Base-by-base conservation (phyloP, 108 stramenopile species). In the Schizochytrium sp. region DNA sequence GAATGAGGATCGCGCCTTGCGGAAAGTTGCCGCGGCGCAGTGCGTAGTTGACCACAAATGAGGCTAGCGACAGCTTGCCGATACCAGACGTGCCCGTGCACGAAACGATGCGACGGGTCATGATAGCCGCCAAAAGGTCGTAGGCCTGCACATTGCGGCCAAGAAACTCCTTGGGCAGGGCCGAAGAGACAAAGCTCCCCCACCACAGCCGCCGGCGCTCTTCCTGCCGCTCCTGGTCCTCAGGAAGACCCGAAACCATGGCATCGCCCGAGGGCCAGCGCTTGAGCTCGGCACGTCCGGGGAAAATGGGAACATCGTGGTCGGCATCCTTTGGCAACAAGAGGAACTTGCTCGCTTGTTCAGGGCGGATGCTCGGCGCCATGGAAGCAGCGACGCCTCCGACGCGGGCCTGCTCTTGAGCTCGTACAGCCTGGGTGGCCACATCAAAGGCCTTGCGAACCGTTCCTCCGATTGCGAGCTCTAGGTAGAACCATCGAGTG, bases 111-210 rank as follows among this genome's bases (percentile, higher is more conserved):
- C 95, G 90, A 48, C 93, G 88, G 16, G 44, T 90, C 5, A 95
- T 87, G 43, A 96, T 43, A 16, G 91, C 89, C 28, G 92, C 89
- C 53, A 97, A 87, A 21, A 96, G 72, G 45, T 92, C 90, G 87
- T 95, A 95, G 92, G 96, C 94, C 45, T 96, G 94, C 51, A 95
- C 93, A 88, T 97, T 96, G 29, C 96, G 87, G 10, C 96, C 96
- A 44, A 95, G 43, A 90, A 96, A 97, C 43, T 94, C 95, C 57
- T 96, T 93, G 2, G 96, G 96, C 53, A 95, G 94, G n/a, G 92
- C 87, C 58, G 96, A 96, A 6, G 95, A 93, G 29, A 87, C 88
- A 29, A 58, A 88, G 88, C 88, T 87, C 19, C 43, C 25, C 45
- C 58, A 23, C 60, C 72, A 87, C 23, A 57, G 76, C 72, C 29